These are phyloP conservation scores for Arxiozyma heterogenica DNA, from an alignment of 1,139 yeast species.

Conservation along the genomic window DNA sequence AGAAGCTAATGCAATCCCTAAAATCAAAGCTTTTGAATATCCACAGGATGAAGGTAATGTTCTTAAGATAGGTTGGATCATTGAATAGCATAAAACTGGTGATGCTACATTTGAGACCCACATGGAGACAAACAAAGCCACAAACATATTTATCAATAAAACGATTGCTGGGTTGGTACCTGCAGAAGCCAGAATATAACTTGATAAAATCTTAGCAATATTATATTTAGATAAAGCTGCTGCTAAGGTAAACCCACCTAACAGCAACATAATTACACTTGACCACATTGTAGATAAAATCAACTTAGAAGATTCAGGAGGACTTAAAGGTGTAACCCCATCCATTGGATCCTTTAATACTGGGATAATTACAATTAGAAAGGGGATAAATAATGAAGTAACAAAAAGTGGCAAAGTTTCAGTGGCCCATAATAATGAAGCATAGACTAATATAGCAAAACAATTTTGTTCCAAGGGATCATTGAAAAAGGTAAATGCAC, in stretches of 20 bases:
- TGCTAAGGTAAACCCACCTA: conserved; percentile 92
- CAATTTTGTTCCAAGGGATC: conserved; percentile 64
- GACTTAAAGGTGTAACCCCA: conserved; percentile 39
- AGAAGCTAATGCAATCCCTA: conserved; percentile 87
- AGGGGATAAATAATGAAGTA: conserved; percentile 74
- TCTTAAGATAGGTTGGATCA: conserved; percentile 78
- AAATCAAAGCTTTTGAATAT: conserved; percentile 72
- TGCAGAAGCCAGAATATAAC: conserved; percentile 68
- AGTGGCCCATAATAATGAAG: conserved; percentile 87
- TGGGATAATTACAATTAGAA: conserved; percentile 62
- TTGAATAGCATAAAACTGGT: conserved; percentile 83
- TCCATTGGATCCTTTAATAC: conserved; percentile 54
- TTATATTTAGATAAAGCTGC: conserved; percentile 88
- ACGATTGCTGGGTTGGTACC: conserved; percentile 80
- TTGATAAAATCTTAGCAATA: conserved; percentile 76
- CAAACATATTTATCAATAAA: conserved; percentile 70
- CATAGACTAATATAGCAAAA: conserved; percentile 68
- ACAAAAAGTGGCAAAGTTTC: conserved; percentile 85
- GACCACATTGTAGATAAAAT: conserved; percentile 90
- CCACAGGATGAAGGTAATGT: conserved; percentile 70
- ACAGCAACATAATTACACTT: conserved; percentile 74
- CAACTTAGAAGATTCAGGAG: conserved; percentile 63
- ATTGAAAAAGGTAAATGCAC: conserved; percentile 29
- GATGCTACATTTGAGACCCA: conserved; percentile 97
- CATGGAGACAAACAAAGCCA: conserved; percentile 79